Evolutionary conservation across 139 green algal genomes (phyloP).

Genomic region (Chlamydomonas urium): DNA sequence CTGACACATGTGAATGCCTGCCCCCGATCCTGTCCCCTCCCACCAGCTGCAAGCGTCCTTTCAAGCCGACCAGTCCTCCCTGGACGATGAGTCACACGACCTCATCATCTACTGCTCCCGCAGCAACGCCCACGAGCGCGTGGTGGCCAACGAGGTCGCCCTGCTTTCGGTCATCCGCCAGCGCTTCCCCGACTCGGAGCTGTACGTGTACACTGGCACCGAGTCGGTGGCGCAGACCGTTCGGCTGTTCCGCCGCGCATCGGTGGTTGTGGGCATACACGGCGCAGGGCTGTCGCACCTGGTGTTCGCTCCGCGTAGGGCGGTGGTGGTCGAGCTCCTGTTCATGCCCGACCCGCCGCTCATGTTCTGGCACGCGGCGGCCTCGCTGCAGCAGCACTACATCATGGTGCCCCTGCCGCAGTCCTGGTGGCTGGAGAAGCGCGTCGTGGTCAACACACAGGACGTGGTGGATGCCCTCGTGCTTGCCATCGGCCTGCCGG

Average conservation of each 20-base stretch:
- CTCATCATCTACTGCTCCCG: slow-evolving; percentile 2
- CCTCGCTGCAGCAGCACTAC: neutral
- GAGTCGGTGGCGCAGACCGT: neutral
- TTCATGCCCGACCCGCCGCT: neutral
- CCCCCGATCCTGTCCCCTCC: neutral
- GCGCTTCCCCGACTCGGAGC: neutral
- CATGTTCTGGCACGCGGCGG: neutral
- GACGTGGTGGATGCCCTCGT: neutral
- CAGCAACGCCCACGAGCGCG: neutral
- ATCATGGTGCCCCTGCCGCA: neutral
- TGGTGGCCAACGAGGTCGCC: neutral
- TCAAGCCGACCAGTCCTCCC: too few species aligned
- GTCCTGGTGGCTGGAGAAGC: neutral
- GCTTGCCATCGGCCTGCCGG: neutral
- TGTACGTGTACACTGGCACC: neutral
- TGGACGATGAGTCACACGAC: neutral
- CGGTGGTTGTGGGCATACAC: neutral
- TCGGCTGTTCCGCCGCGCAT: neutral
- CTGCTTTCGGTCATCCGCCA: neutral
- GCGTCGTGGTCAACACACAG: neutral
- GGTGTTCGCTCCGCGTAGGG: neutral
- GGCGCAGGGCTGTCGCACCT: neutral
- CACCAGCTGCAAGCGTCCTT: too few species aligned
- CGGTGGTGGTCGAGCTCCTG: neutral
- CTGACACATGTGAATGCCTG: neutral